A percentile compares a stretch with the other conserved stretches of the same genome.
These are phyloP conservation scores for Exophiala viscosa DNA, from an alignment of 2,329 filamentous ascomycete species.

Conservation along the genomic window DNA sequence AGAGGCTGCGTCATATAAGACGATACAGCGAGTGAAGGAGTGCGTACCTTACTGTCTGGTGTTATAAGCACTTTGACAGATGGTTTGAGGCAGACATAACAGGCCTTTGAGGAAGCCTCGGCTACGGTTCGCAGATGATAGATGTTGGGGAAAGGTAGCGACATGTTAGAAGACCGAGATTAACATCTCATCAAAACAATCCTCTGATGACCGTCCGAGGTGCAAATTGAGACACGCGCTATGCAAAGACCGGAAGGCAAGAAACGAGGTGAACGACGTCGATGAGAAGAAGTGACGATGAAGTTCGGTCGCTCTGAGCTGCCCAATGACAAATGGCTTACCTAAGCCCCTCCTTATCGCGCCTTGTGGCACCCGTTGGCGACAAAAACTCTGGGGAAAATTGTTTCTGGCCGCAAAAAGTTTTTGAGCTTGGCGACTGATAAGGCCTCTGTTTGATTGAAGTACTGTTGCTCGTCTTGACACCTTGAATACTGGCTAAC, in stretches of 20 bases:
- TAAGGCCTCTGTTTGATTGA: not conserved
- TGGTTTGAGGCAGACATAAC: constrained; percentile 88
- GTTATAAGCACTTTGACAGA: constrained; percentile 84
- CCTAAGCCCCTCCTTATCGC: too few relatives aligned
- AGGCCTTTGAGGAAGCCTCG: constrained; percentile 75
- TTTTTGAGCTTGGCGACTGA: not conserved
- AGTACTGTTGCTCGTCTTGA: not conserved
- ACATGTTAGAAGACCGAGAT: constrained; percentile 2
- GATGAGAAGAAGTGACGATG: too few relatives aligned
- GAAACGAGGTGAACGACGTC: too few relatives aligned
- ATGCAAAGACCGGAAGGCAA: too few relatives aligned
- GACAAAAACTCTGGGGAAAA: not conserved
- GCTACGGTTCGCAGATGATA: constrained; percentile 86
- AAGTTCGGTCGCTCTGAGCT: too few relatives aligned
- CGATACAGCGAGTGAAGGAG: constrained; percentile 7
- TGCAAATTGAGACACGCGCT: too few relatives aligned
- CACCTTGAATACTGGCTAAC: not conserved
- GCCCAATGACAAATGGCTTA: too few relatives aligned
- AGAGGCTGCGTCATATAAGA: not conserved
- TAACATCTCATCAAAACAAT: too few relatives aligned
- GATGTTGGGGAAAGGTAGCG: constrained; percentile 59
- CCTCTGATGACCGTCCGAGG: too few relatives aligned
- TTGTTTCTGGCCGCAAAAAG: not conserved
- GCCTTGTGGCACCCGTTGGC: too few relatives aligned
- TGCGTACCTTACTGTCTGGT: constrained; percentile 74